These are phyloP conservation scores for Chamaenerion angustifolium DNA, from an alignment of 345 rosid genomes.

Conservation along the genomic window DNA sequence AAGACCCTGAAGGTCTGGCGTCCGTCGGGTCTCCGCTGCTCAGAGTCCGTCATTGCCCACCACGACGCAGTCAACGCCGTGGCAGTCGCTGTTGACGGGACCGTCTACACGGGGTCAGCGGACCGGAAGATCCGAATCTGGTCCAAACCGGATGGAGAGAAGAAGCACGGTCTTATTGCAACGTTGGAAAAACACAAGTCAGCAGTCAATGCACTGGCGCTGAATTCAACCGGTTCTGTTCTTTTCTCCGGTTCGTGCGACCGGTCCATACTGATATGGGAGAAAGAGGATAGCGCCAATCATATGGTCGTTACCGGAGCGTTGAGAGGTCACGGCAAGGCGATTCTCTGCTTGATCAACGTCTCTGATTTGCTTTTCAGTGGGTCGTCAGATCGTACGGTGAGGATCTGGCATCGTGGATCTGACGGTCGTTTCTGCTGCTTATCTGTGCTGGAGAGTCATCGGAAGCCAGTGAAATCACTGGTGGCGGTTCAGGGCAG, in stretches of 20 bases:
- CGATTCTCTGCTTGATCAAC: constrained; percentile 51
- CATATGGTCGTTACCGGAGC: constrained; percentile 75
- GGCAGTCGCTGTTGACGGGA: constrained; percentile 49
- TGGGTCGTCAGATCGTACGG: constrained; percentile 84
- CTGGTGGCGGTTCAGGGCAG: constrained; percentile 36
- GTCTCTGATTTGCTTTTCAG: constrained; percentile 52
- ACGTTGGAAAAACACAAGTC: constrained; percentile 79
- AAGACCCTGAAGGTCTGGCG: constrained; percentile 72
- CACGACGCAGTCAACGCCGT: constrained; percentile 81
- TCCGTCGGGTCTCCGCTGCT: constrained; percentile 49
- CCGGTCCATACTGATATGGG: constrained; percentile 92
- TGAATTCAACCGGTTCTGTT: constrained; percentile 59
- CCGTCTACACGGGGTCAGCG: constrained; percentile 80
- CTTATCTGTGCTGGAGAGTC: constrained; percentile 60
- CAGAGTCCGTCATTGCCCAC: constrained; percentile 64
- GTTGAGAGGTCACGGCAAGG: constrained; percentile 65
- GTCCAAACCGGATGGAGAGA: constrained; percentile 35
- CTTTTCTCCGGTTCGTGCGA: constrained; percentile 90
- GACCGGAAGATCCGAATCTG: constrained; percentile 73
- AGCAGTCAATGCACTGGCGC: constrained; percentile 71
- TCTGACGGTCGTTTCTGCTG: constrained; percentile 40
- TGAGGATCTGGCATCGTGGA: constrained; percentile 69
- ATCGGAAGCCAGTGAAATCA: constrained; percentile 62
- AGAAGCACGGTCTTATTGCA: constrained; percentile 39
- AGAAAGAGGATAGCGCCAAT: constrained; percentile 59